phyloP scores from a whole-genome alignment of 2,329 filamentous ascomycete genomes.

The Pyricularia pennisetigena region DNA sequence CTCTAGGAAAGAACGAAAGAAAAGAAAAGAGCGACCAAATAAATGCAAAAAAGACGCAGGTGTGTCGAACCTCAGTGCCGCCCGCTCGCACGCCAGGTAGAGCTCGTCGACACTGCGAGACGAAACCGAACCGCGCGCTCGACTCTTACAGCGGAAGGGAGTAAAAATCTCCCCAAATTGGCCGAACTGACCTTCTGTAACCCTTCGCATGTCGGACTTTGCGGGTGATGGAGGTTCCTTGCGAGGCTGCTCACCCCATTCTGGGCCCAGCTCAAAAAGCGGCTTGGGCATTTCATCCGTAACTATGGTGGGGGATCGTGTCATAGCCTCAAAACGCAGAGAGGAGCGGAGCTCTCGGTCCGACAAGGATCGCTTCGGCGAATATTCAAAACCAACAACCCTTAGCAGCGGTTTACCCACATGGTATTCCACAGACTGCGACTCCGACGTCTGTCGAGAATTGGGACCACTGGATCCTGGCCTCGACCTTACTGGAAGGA shows the following conservation, averaged over 20 bases:
- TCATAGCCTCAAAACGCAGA: neutral
- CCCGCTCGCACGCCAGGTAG: neutral
- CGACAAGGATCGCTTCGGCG: neutral
- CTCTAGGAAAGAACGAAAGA: neutral
- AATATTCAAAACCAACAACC: neutral
- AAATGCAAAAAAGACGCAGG: neutral
- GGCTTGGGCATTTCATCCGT: neutral
- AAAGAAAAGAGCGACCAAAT: neutral
- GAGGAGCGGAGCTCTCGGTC: neutral
- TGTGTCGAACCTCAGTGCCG: neutral
- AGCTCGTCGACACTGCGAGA: neutral
- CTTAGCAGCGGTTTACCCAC: neutral
- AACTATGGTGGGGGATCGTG: neutral
- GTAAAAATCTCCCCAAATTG: neutral
- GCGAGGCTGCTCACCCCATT: neutral
- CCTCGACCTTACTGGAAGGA: neutral
- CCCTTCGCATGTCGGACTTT: neutral
- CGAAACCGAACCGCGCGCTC: neutral
- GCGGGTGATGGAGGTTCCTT: neutral
- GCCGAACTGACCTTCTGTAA: neutral
- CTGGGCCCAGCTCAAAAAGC: neutral
- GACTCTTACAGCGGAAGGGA: neutral
- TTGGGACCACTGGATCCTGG: neutral
- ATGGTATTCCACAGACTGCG: neutral
- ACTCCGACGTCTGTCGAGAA: neutral